Percentiles rank a stretch among this genome's conserved stretches.
Evolutionary conservation across 192 early-diverging fungal species (phyloP).

Genomic region (Coemansia sp.): DNA sequence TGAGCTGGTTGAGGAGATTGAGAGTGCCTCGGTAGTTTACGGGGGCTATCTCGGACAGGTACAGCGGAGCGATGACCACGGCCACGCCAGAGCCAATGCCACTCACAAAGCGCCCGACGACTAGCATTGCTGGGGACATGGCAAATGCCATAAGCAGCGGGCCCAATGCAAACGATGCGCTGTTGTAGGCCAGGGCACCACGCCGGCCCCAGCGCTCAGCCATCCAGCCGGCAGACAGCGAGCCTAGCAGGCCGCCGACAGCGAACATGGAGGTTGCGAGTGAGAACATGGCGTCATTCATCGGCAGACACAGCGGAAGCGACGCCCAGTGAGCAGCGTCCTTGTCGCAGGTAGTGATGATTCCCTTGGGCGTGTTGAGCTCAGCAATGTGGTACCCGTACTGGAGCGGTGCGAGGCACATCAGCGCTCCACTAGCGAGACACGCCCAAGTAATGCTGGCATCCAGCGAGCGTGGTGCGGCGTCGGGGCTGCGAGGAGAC

Average conservation of each 20-base stretch:
- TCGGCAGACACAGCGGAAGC: slow-evolving; percentile 67
- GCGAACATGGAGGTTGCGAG: slow-evolving; percentile 44
- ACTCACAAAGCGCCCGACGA: slow-evolving; percentile 68
- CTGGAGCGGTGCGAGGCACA: slow-evolving; percentile 49
- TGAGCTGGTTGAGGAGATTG: slow-evolving; percentile 78
- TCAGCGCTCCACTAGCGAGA: slow-evolving; percentile 24
- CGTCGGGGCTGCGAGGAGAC: neutral
- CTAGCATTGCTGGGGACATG: slow-evolving; percentile 45
- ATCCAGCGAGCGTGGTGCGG: slow-evolving; percentile 19
- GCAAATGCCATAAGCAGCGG: slow-evolving; percentile 67
- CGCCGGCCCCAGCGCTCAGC: slow-evolving; percentile 72
- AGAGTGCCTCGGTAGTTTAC: slow-evolving; percentile 66
- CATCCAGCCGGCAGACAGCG: slow-evolving; percentile 63
- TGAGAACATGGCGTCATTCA: slow-evolving; percentile 63
- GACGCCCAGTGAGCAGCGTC: slow-evolving; percentile 12
- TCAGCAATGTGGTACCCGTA: slow-evolving; percentile 54
- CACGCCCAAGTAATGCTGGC: slow-evolving; percentile 44
- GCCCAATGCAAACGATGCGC: slow-evolving; percentile 59
- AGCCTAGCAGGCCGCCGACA: slow-evolving; percentile 61
- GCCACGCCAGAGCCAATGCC: slow-evolving; percentile 75
- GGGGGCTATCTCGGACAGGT: slow-evolving; percentile 79
- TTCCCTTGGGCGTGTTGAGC: slow-evolving; percentile 51
- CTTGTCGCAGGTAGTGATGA: slow-evolving; percentile 40
- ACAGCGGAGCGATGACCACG: slow-evolving; percentile 77
- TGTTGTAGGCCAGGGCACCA: slow-evolving; percentile 64